These are phyloP conservation scores for Tulasnella sp. DNA, from an alignment of 768 basidiomycete genomes.

Conservation along the genomic window DNA sequence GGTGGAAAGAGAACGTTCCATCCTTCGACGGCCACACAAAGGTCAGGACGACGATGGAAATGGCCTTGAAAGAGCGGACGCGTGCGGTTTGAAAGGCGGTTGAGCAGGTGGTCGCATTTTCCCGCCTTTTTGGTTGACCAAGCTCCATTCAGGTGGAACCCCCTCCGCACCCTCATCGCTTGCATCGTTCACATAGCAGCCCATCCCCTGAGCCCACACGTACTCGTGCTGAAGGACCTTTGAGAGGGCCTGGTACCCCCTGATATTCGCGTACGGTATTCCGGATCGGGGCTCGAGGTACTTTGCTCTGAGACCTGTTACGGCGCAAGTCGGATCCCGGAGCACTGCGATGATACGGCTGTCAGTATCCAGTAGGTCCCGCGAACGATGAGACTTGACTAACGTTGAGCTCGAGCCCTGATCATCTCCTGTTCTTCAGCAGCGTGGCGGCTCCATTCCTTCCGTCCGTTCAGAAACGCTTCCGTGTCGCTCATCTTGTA, in stretches of 20 bases:
- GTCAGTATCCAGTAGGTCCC: not conserved
- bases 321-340: constrained; percentile 43
- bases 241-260: constrained; percentile 63
- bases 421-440: constrained; percentile 33
- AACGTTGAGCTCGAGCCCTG: not conserved
- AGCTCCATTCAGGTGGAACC: constrained; percentile 32
- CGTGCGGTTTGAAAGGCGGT: not conserved
- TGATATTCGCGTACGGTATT: constrained; percentile 69
- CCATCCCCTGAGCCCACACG: constrained; percentile 50
- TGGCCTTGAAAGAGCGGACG: not conserved
- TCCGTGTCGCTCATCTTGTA: constrained; percentile 14
- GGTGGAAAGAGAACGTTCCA: no score
- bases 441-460: constrained; percentile 49
- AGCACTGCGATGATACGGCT: not conserved
- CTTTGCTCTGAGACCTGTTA: constrained; percentile 72
- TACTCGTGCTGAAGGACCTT: constrained; percentile 63
- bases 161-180: constrained; percentile 35
- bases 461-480: constrained; percentile 66
- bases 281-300: constrained; percentile 79
- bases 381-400: not conserved
- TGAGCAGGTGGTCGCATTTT: not conserved
- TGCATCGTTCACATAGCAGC: constrained; percentile 37
- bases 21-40: not conserved
- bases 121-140: constrained; percentile 24
- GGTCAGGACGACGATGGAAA: not conserved